phyloP scores from a whole-genome alignment of 1,284 basidiomycete species.

The Cutaneotrichosporon daszewskae region DNA sequence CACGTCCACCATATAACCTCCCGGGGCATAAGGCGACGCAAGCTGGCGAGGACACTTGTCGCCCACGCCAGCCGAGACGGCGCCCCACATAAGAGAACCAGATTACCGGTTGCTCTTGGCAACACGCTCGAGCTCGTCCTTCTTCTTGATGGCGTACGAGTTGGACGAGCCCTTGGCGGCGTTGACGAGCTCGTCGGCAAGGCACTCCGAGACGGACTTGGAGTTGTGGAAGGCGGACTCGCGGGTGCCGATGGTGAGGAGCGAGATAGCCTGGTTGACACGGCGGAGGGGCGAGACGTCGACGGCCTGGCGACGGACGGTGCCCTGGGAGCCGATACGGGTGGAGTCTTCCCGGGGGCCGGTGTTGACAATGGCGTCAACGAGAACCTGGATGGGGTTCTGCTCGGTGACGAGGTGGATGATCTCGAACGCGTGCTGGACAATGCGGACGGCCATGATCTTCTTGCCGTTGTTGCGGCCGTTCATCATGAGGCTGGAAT shows the following conservation, averaged over 20 bases:
- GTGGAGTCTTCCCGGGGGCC: slow-evolving; percentile 99
- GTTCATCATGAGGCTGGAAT: slow-evolving; percentile 93
- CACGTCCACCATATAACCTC: slow-evolving; percentile 15
- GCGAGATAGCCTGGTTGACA: slow-evolving; percentile 95
- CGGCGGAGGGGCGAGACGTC: slow-evolving; percentile 97
- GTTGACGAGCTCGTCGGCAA: slow-evolving; percentile 99
- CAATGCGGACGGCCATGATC: slow-evolving; percentile 97
- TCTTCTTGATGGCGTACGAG: slow-evolving; percentile 91
- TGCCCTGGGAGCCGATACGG: slow-evolving; percentile 99
- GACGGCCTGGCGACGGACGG: slow-evolving; percentile 98
- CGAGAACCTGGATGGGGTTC: slow-evolving; percentile 96
- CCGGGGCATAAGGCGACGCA: slow-evolving; percentile 5
- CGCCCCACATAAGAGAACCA: slow-evolving; percentile 7
- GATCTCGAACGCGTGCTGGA: slow-evolving; percentile 99
- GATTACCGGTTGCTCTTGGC: slow-evolving; percentile 97
- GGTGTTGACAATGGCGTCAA: slow-evolving; percentile 99
- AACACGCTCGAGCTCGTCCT: slow-evolving; percentile 85
- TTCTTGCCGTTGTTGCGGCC: slow-evolving; percentile 99
- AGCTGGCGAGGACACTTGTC: background rate
- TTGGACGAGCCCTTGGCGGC: slow-evolving; percentile 99
- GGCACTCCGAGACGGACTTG: slow-evolving; percentile 97
- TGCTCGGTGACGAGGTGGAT: slow-evolving; percentile 99
- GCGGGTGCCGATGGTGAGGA: slow-evolving; percentile 94
- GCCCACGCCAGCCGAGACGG: background rate
- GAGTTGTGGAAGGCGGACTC: slow-evolving; percentile 99